Percentiles rank a stretch among this genome's conserved stretches.
Evolutionary conservation across 2,329 filamentous ascomycete genomes (phyloP).

Genomic region (Neonectria ditissima): DNA sequence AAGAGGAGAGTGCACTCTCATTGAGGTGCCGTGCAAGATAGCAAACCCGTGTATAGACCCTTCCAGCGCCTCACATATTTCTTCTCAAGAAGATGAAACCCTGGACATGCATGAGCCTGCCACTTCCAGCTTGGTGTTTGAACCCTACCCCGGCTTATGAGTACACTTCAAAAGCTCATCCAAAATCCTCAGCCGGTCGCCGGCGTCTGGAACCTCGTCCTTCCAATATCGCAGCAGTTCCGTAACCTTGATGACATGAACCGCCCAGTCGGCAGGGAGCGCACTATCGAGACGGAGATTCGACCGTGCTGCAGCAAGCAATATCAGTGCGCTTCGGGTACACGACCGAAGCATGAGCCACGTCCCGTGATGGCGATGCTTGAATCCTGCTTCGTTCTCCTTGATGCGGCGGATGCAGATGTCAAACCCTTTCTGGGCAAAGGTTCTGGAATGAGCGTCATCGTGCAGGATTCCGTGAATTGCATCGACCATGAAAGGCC

Average conservation of each 20-base stretch:
- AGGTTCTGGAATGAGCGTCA: not conserved
- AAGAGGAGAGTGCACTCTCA: no score
- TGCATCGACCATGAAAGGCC: conserved; percentile 8
- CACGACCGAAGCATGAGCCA: conserved; percentile 18
- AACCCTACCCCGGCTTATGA: not conserved
- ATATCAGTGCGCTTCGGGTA: conserved; percentile 9
- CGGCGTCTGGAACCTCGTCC: not conserved
- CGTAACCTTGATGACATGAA: not conserved
- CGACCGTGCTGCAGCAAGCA: conserved; percentile 1
- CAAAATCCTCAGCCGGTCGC: not conserved
- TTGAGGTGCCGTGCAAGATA: no score
- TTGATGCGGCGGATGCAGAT: not conserved
- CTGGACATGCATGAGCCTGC: no score
- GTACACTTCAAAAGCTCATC: not conserved
- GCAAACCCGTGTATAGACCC: no score
- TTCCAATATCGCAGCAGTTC: not conserved
- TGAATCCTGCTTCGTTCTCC: conserved; percentile 7
- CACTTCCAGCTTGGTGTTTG: no score
- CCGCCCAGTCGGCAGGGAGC: not conserved
- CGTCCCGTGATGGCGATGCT: conserved; percentile 8
- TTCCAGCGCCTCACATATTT: no score
- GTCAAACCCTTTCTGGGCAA: conserved; percentile 3
- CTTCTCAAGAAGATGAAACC: no score
- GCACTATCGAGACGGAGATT: not conserved
- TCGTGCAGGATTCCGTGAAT: not conserved